phyloP scores from a whole-genome alignment of 768 basidiomycete species.

The Boletus rubroflammeus region DNA sequence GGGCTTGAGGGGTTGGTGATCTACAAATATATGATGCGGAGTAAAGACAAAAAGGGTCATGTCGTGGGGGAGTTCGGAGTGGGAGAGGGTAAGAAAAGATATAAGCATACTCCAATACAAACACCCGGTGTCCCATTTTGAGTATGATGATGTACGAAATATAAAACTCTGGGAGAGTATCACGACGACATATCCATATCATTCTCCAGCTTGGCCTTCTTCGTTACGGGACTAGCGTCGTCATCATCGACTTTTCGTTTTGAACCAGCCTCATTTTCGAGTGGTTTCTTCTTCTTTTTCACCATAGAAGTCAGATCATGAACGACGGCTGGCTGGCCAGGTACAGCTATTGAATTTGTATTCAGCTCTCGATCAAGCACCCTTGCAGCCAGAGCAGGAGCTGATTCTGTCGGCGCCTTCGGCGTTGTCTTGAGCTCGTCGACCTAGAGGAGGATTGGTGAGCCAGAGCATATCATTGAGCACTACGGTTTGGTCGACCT shows the following conservation, averaged over 20 bases:
- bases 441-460: constrained; percentile 49
- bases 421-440: constrained; percentile 88
- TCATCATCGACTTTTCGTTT: constrained; percentile 76
- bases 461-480: not conserved
- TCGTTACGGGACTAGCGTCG: constrained; percentile 43
- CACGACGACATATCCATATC: constrained; percentile 16
- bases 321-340: constrained; percentile 43
- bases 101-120: constrained; percentile 51
- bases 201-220: constrained; percentile 62
- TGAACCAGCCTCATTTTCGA: constrained; percentile 35
- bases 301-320: constrained; percentile 85
- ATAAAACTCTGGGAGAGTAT: constrained; percentile 1
- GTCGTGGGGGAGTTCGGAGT: constrained; percentile 82
- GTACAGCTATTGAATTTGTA: constrained; percentile 32
- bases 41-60: constrained; percentile 71
- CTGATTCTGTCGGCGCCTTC: constrained; percentile 53
- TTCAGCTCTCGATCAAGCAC: constrained; percentile 73
- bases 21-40: constrained; percentile 93
- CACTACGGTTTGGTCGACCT: constrained; percentile 43
- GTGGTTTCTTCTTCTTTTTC: constrained; percentile 72
- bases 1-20: constrained; percentile 91
- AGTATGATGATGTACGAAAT: constrained; percentile 2
- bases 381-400: constrained; percentile 67
- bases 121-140: constrained; percentile 23
- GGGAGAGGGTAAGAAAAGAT: constrained; percentile 66